Base-by-base conservation (phyloP, 345 rosid genomes). In the Sonneratia caseolaris region DNA sequence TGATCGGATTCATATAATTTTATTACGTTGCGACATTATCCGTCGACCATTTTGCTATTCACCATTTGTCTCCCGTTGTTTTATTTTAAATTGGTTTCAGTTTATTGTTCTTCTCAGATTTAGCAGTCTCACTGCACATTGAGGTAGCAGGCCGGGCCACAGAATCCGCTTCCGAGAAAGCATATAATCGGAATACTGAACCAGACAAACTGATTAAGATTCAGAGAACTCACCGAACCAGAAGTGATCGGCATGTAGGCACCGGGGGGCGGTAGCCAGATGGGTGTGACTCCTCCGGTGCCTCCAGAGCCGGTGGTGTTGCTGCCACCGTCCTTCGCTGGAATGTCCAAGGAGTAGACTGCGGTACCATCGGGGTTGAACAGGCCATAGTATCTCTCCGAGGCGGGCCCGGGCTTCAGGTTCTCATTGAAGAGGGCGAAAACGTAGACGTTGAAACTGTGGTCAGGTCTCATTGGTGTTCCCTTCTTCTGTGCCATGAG, bases 341-440 rank as follows among this genome's bases (percentile, higher is more conserved):
- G 5, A 42, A 37, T 35, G 48, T 68, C 62, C 16, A 79, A 59
- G 1, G 71, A 68, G 68, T 85, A 85, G 0, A 78, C 84, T 0
- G 89, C 80, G 3, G 82, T 72, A 35, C 89, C 85, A 35, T 85
- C 89, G 5, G 86, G 89, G 71, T 79, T 77, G 64, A 85, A 82
- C 48, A 85, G 72, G 14, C 86, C 88, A 38, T 80, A 84, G 64
- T 84, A 78, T 75, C 84, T 75, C 83, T 84, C 88, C 10, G 88
- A 85, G 4, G 78, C 49, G 11, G 86, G 86, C 24, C 88, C 86
- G 11, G 84, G 78, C 77, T 85, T 85, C 84, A 82, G 59, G 72
- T 85, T 79, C 81, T 85, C 89, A 40, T 85, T 85, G 61, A 83
- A 85, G 71, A 85, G 62, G 57, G 89, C 85, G 55, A 83, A 86